phyloP scores from a whole-genome alignment of 2,329 filamentous ascomycete genomes.

The Lachnellula hyalina region DNA sequence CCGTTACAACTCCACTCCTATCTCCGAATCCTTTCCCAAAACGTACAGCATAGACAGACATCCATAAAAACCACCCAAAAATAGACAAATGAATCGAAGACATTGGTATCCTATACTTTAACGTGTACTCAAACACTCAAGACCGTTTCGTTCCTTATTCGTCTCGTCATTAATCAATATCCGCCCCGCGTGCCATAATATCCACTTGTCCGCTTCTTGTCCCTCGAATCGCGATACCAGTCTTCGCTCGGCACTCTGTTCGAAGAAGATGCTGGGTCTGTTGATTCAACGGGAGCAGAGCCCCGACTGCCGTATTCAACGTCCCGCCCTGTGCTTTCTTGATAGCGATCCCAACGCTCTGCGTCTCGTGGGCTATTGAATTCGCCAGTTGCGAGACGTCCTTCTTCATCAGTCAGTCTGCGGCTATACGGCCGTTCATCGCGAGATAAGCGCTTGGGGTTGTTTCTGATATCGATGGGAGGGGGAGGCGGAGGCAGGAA shows the following conservation, averaged over 20 bases:
- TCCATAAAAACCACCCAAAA: background rate
- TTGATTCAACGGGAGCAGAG: background rate
- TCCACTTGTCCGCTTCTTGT: slow-evolving; percentile 5
- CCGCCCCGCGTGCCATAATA: slow-evolving; percentile 11
- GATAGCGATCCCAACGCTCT: slow-evolving; percentile 27
- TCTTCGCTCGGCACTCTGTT: slow-evolving; percentile 4
- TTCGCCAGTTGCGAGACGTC: slow-evolving; percentile 16
- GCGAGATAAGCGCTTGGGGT: slow-evolving; percentile 8
- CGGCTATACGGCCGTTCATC: slow-evolving; percentile 18
- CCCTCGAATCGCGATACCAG: slow-evolving; percentile 7
- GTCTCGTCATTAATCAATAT: background rate
- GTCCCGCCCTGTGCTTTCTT: slow-evolving; percentile 12
- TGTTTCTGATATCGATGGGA: slow-evolving; percentile 15
- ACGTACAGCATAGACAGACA: background rate
- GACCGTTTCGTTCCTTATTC: background rate
- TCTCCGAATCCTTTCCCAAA: background rate
- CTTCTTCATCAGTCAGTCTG: slow-evolving; percentile 20
- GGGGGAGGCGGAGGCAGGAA: slow-evolving; percentile 26
- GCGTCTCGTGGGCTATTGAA: slow-evolving; percentile 28
- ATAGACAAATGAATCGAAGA: background rate
- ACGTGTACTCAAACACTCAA: background rate
- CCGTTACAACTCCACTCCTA: too few relatives aligned
- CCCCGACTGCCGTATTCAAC: background rate
- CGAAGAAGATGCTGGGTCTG: background rate
- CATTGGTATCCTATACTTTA: too few relatives aligned